Percentiles rank a stretch among this genome's conserved stretches.
Conservation (phyloP, 257 asterid genomes). For the Fraxinus pennsylvanica region DNA sequence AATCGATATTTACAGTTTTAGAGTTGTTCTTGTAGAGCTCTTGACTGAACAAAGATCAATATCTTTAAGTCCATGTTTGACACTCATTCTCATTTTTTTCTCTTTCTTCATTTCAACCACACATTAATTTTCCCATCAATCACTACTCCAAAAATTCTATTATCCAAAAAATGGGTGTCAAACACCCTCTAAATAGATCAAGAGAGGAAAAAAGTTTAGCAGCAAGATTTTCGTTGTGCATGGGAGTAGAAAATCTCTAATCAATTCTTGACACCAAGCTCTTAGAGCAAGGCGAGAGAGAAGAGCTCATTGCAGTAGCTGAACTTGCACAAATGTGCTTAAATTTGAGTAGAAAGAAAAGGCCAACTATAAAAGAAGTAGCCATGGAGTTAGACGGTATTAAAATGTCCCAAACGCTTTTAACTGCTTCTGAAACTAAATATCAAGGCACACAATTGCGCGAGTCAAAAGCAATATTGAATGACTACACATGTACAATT, state of each 20-base stretch:
- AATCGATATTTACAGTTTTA: no score
- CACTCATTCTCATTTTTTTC: no score
- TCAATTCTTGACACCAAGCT: neutral
- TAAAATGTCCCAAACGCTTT: slow-evolving; percentile 15
- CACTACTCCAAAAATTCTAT: no score
- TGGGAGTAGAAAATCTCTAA: neutral
- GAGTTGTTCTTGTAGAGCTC: neutral
- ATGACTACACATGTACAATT: slow-evolving; percentile 24
- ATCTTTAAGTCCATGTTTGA: no score
- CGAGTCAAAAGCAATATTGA: neutral
- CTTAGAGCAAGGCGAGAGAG: neutral
- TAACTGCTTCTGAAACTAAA: slow-evolving; percentile 2
- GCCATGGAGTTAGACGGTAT: slow-evolving; percentile 32
- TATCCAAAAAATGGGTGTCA: no score
- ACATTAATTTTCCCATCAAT: no score
- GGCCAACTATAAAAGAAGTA: neutral
- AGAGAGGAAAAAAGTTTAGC: neutral
- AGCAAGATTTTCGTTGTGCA: neutral
- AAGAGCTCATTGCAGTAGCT: neutral
- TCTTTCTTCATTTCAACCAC: no score
- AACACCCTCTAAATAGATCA: no score
- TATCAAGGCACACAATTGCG: slow-evolving; percentile 2
- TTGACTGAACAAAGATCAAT: neutral
- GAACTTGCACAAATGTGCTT: neutral
- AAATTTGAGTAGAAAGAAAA: neutral